Evolutionary conservation across 2,329 filamentous ascomycete genomes (phyloP), one percentile per base, ranked within the genome.

Genomic region (Exophiala oligosperma): DNA sequence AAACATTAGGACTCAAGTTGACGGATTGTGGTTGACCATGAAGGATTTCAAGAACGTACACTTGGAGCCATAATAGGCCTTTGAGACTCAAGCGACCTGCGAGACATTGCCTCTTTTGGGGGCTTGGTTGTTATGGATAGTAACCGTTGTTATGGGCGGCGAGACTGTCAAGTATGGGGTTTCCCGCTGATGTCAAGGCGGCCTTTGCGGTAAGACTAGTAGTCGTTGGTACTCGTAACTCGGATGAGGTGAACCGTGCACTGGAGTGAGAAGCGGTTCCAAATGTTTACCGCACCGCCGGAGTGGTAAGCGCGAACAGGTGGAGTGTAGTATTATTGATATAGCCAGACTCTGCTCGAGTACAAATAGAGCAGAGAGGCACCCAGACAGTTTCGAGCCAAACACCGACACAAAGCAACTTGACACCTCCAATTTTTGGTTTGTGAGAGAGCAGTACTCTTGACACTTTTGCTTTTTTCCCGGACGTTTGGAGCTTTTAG

Each of bases 11-110:
- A 35, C 11, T 9, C 11, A 9, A 9, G 32, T 35, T 35, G 8
- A 35, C 32, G 7, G 17, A 11, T 35, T 35, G 32, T 35, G 32
- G 2, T 11, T 9, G 9, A 35, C 6, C 6, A 35, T 11, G 32
- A 50, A 50, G 62, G 70, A 44, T 52, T 32, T 9, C 4, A 35
- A 49, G 43, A 54, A 72, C 76, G 66, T 77, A 83, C 81, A 59
- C 77, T 80, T 47, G 77, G 76, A 46, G 79, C 74, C 78, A 83
- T 81, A 60, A 83, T 83, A 50, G 81, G 81, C 54, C 81, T 73
- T 65, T 80, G 77, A 40, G 81, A 83, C 53, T 83, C 81, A 11
- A 82, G 70, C 53, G 80, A 83, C 48, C 66, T 63, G 61, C 71
- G 71, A 71, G 73, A 72, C 67, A 68, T 74, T 55, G n/a, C 46